Base-by-base conservation (phyloP, 805 yeast genomes). In the Pichia nakasei region DNA sequence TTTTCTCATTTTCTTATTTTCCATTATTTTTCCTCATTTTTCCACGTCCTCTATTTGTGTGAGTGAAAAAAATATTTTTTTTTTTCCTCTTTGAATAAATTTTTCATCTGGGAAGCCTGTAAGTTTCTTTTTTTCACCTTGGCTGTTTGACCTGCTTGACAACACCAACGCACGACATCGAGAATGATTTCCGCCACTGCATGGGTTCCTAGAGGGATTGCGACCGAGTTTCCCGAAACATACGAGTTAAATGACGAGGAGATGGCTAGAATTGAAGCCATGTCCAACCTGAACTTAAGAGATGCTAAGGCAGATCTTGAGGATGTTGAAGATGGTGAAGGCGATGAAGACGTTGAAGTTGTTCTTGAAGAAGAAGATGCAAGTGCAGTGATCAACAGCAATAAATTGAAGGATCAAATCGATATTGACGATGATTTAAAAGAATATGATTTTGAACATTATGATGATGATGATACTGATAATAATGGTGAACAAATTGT, bases 191-290 rank as follows among this genome's bases (percentile, higher is more conserved):
- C 98, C 34, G 83, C 97, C 22, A 80, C 93, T 39, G 69, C 81
- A 41, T 93, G 98, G 97, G 96, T 91, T 21, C 97, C 97, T 40
- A 78, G 96, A 57, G 98, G 98, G 5, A 84, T 73, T 63, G 94
- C 98, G 24, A 76, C 94, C 33, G 97, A 89, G 63, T 85, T 82
- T 59, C 97, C 98, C 6, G 86, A 79, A 56, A 77, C 83, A 58
- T 88, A 87, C 56, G 95, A 86, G 52, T 67, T 91, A 43, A 81
- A 88, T 53, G 97, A 93, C 49, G 91, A 76, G 48, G 98, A 93
- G 66, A 81, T 93, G 85, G 91, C 78, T 45, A 76, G 97, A 65
- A 88, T 93, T 59, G 76, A 81, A 49, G 78, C 80, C 52, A 73
- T 93, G 77, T 95, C 97, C 42, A 76, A 82, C 47, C 68, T 88